Conservation (phyloP, 495 filamentous ascomycete species). For the Xylaria castorea region DNA sequence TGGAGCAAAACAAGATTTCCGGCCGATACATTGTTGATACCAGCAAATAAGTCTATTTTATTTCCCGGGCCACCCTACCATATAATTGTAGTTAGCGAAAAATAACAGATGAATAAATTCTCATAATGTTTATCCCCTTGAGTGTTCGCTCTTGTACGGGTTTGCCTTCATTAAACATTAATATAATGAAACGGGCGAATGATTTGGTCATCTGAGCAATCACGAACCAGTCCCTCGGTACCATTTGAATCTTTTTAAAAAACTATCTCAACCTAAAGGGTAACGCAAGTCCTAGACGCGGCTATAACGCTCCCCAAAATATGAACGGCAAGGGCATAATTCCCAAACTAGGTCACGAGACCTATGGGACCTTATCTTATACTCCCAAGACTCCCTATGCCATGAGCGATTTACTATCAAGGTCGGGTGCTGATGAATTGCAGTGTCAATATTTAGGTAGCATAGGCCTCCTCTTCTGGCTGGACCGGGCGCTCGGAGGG, state of each 20-base stretch:
- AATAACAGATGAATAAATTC: not conserved
- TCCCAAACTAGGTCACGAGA: not conserved
- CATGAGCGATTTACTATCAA: not conserved
- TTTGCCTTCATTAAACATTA: not conserved
- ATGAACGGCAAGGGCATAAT: not conserved
- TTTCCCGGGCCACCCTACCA: not conserved
- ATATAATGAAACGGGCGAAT: not conserved
- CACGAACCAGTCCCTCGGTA: not conserved
- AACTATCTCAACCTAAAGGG: no score
- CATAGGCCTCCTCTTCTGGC: not conserved
- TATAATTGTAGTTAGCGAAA: not conserved
- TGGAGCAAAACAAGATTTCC: slow-evolving; percentile 79
- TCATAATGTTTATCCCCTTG: no score
- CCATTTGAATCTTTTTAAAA: not conserved
- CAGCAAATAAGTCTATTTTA: slow-evolving; percentile 46
- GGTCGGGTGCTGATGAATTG: not conserved
- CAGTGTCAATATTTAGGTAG: not conserved
- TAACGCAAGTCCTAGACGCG: not conserved
- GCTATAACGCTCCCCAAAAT: not conserved
- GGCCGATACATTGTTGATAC: slow-evolving; percentile 87
- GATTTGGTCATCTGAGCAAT: not conserved
- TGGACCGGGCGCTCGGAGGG: not conserved
- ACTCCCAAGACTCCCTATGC: not conserved
- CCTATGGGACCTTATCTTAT: no score
- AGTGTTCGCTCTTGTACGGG: not conserved